A percentile compares a stretch with the other conserved stretches of the same genome.
Evolutionary conservation across 2,329 filamentous ascomycete genomes (phyloP).

Genomic region (Chaetomiaceae sp.): DNA sequence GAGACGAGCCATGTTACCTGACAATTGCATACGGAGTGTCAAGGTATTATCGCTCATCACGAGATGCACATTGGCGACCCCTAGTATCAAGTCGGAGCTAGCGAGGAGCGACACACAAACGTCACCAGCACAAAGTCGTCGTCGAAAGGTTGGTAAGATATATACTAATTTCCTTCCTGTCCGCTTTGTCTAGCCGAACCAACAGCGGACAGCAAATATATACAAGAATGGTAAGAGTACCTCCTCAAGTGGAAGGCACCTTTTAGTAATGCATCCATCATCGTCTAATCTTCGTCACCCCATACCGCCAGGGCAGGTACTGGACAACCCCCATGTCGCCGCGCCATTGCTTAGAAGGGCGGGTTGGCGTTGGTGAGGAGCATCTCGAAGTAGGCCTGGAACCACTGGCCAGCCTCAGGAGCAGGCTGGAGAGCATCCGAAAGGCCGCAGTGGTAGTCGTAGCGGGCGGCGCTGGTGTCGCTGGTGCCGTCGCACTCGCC

Average conservation of each 20-base stretch:
- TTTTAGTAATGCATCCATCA: not conserved
- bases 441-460: conserved; percentile 50
- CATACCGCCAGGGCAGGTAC: not conserved
- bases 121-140: not conserved
- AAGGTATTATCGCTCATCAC: too few relatives aligned
- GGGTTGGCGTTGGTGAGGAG: conserved; percentile 42
- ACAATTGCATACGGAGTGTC: too few relatives aligned
- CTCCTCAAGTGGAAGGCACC: not conserved
- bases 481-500: conserved; percentile 51
- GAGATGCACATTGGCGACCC: too few relatives aligned
- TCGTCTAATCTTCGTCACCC: not conserved
- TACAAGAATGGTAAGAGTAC: not conserved
- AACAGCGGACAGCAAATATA: not conserved
- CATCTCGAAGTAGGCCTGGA: conserved; percentile 56
- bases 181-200: not conserved
- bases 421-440: conserved; percentile 55
- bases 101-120: too few relatives aligned
- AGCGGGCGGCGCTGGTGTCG: conserved; percentile 44
- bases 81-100: too few relatives aligned
- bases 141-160: too few relatives aligned
- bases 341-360: conserved; percentile 12
- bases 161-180: not conserved
- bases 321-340: too few relatives aligned
- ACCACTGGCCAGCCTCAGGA: conserved; percentile 66
- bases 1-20: too few relatives aligned